phyloP scores from a whole-genome alignment of 371 early-diverging fungal species.

The Basidiobolus heterosporus region DNA sequence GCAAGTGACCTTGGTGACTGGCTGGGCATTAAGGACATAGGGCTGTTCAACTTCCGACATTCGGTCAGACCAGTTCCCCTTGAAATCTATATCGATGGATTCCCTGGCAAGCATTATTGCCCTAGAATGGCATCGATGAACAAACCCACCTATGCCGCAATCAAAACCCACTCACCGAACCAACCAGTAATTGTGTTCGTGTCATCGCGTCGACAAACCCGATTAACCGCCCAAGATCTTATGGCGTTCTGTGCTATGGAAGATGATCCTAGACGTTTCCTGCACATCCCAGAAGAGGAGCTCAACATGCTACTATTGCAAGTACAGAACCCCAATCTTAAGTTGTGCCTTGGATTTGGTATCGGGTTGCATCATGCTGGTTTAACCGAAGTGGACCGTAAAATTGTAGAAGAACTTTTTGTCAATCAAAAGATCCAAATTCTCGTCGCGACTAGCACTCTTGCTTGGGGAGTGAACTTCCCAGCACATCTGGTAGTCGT shows the following conservation, averaged over 20 bases:
- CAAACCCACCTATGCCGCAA: conserved; percentile 84
- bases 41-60: conserved; percentile 87
- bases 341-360: conserved; percentile 74
- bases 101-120: conserved; percentile 84
- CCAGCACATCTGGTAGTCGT: conserved; percentile 97
- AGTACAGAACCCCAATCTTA: conserved; percentile 63
- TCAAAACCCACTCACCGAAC: conserved; percentile 76
- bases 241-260: conserved; percentile 82
- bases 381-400: conserved; percentile 72
- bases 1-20: conserved; percentile 91
- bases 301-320: conserved; percentile 43
- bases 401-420: conserved; percentile 86
- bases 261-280: conserved; percentile 78
- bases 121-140: conserved; percentile 97
- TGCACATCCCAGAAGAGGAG: conserved; percentile 71
- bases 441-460: conserved; percentile 88
- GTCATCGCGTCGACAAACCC: conserved; percentile 86
- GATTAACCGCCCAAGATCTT: conserved; percentile 83
- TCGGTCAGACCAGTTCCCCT: conserved; percentile 90
- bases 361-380: conserved; percentile 98
- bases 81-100: conserved; percentile 90
- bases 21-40: conserved; percentile 68
- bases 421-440: conserved; percentile 83
- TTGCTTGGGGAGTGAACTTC: conserved; percentile 98
- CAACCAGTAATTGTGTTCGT: conserved; percentile 95